A percentile compares a stretch with the other conserved stretches of the same genome.
Evolutionary conservation across 2,329 filamentous ascomycete species (phyloP).

Genomic region (Pezicula carpinea): DNA sequence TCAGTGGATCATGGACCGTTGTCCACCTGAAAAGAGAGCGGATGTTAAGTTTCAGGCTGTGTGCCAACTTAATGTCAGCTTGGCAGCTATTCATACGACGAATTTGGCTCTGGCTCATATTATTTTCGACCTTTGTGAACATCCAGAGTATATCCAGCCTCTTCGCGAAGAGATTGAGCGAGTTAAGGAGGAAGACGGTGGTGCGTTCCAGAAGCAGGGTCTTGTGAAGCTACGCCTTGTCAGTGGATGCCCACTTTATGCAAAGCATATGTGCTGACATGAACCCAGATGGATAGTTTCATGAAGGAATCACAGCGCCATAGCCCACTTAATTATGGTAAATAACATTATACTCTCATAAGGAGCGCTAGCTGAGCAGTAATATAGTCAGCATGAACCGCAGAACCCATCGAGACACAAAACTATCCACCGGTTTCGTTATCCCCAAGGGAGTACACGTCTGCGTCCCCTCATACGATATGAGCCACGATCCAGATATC

Average conservation of each 20-base stretch:
- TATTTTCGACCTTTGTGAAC: slow-evolving; percentile 45
- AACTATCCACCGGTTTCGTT: slow-evolving; percentile 13
- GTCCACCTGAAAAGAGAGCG: too few relatives aligned
- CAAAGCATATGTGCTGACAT: too few relatives aligned
- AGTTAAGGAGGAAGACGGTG: slow-evolving; percentile 26
- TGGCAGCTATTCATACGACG: slow-evolving; percentile 47
- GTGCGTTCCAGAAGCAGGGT: slow-evolving; percentile 25
- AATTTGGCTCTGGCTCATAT: slow-evolving; percentile 41
- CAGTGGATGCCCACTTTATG: too few relatives aligned
- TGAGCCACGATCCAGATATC: slow-evolving; percentile 14
- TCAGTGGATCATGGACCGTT: too few relatives aligned
- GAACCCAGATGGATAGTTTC: slow-evolving; percentile 32
- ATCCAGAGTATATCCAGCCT: slow-evolving; percentile 36
- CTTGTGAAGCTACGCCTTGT: slow-evolving; percentile 8
- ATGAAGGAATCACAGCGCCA: slow-evolving; percentile 32
- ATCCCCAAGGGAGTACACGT: too few relatives aligned
- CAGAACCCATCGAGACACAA: slow-evolving; percentile 27
- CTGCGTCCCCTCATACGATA: slow-evolving; percentile 18
- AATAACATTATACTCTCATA: slow-evolving; percentile 2
- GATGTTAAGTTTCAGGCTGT: too few relatives aligned
- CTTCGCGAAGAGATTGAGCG: slow-evolving; percentile 8
- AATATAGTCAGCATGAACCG: background rate
- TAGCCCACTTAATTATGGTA: slow-evolving; percentile 28
- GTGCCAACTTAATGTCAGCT: slow-evolving; percentile 27
- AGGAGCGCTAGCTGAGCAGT: too few relatives aligned